phyloP scores from a whole-genome alignment of 2,329 filamentous ascomycete genomes.

The Hypocreales sp. region DNA sequence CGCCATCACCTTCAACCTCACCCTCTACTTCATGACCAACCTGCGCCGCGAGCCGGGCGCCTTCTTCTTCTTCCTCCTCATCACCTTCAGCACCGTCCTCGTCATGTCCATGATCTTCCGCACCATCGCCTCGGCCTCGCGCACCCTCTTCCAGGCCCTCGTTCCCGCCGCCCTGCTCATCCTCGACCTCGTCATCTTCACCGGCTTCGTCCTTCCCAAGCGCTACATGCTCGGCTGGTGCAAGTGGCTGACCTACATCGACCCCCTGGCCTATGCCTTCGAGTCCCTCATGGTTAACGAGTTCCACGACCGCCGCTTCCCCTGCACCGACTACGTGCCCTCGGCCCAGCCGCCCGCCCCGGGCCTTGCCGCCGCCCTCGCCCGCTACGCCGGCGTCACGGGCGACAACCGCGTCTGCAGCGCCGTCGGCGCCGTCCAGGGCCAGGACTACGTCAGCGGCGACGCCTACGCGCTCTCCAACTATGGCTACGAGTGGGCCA shows the following conservation, averaged over 20 bases:
- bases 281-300: conserved; percentile 75
- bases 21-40: conserved; percentile 78
- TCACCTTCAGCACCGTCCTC: conserved; percentile 58
- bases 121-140: conserved; percentile 60
- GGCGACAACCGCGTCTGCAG: conserved; percentile 37
- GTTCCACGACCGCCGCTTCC: conserved; percentile 50
- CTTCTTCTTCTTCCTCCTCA: conserved; percentile 77
- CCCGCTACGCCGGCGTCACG: conserved; percentile 10
- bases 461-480: conserved; percentile 37
- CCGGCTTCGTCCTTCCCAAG: conserved; percentile 51
- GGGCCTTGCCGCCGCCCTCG: conserved; percentile 3
- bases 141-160: conserved; percentile 51
- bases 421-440: conserved; percentile 40
- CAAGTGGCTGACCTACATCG: conserved; percentile 68
- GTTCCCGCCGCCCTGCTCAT: conserved; percentile 46
- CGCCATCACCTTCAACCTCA: conserved; percentile 59
- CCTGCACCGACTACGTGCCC: conserved; percentile 31
- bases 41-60: conserved; percentile 55
- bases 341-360: conserved; percentile 4
- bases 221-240: conserved; percentile 67
- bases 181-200: conserved; percentile 52
- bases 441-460: conserved; percentile 35
- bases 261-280: conserved; percentile 68
- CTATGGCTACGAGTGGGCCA: conserved; percentile 38
- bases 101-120: conserved; percentile 81